A percentile compares a stretch with the other conserved stretches of the same genome.
These are phyloP conservation scores for Solanum virginianum DNA, from an alignment of 257 asterid genomes.

Conservation along the genomic window DNA sequence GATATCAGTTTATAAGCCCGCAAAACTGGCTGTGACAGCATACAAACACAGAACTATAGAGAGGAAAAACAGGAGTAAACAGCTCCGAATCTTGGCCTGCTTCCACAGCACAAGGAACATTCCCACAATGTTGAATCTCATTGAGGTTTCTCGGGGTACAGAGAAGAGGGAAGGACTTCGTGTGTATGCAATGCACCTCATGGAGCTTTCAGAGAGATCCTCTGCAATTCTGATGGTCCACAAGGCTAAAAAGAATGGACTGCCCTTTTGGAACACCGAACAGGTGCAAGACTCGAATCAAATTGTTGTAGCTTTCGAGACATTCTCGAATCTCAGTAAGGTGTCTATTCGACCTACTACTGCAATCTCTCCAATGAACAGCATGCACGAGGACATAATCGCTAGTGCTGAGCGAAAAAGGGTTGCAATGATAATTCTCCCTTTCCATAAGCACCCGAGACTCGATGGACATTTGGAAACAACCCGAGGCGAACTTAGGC, in stretches of 20 bases:
- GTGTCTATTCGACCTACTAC: conserved; percentile 36
- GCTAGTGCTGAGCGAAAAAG: conserved; percentile 26
- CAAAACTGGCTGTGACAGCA: conserved; percentile 9
- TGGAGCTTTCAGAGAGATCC: conserved; percentile 50
- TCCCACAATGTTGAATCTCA: conserved; percentile 40
- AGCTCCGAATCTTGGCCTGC: conserved; percentile 37
- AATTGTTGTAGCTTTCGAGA: conserved; percentile 46
- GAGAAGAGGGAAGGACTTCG: conserved; percentile 32
- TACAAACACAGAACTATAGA: conserved; percentile 37
- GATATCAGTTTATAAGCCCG: conserved; percentile 40
- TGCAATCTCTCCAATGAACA: conserved; percentile 33
- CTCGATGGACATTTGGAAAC: conserved; percentile 40
- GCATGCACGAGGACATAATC: conserved; percentile 45
- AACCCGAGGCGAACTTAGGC: conserved; percentile 26
- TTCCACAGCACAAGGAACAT: conserved; percentile 39
- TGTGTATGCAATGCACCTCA: conserved; percentile 47
- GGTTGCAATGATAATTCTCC: conserved; percentile 33
- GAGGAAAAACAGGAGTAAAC: conserved; percentile 17
- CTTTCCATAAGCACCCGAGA: conserved; percentile 40
- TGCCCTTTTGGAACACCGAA: conserved; percentile 31
- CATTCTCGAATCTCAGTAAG: conserved; percentile 30
- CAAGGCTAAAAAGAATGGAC: conserved; percentile 30
- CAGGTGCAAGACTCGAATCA: conserved; percentile 19
- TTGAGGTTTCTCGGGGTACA: conserved; percentile 45
- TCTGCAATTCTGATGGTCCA: conserved; percentile 56